Conservation (phyloP, 2,329 filamentous ascomycete genomes). For the Massarina eburnea region DNA sequence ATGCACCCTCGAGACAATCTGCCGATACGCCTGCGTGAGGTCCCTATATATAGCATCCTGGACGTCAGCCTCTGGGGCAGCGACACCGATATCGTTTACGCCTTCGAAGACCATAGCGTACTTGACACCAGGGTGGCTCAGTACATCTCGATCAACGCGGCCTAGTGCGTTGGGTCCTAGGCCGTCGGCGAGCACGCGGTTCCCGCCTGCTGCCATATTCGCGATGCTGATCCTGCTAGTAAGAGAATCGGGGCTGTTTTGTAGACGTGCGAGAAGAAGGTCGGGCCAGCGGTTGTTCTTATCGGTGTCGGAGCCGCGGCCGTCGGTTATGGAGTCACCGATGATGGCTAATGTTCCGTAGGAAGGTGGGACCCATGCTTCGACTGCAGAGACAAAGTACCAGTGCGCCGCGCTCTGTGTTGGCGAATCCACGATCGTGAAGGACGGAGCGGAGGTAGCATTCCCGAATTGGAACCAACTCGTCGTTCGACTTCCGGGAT, state of each 20-base stretch:
- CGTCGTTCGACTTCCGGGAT: slow-evolving; percentile 66
- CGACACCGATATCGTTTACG: slow-evolving; percentile 63
- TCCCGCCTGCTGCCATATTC: slow-evolving; percentile 68
- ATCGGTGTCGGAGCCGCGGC: slow-evolving; percentile 60
- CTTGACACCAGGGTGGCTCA: slow-evolving; percentile 56
- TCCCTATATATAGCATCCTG: slow-evolving; percentile 53
- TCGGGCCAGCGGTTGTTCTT: slow-evolving; percentile 53
- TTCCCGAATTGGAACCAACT: slow-evolving; percentile 63
- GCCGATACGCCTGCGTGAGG: slow-evolving; percentile 60
- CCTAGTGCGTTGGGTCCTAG: slow-evolving; percentile 61
- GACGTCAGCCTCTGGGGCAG: slow-evolving; percentile 45
- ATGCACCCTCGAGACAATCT: slow-evolving; percentile 60
- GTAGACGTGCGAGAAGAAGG: slow-evolving; percentile 48
- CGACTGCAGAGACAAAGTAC: slow-evolving; percentile 62
- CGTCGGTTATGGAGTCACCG: slow-evolving; percentile 66
- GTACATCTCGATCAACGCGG: slow-evolving; percentile 63
- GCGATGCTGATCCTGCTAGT: slow-evolving; percentile 55
- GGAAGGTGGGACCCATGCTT: slow-evolving; percentile 53
- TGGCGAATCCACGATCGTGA: slow-evolving; percentile 45
- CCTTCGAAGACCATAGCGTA: slow-evolving; percentile 67
- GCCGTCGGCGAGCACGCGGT: slow-evolving; percentile 61
- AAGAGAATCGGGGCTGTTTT: slow-evolving; percentile 28
- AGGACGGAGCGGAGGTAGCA: slow-evolving; percentile 51
- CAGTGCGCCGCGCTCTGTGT: slow-evolving; percentile 48
- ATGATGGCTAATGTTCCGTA: slow-evolving; percentile 57